These are phyloP conservation scores for Aspergillus felis DNA, from an alignment of 2,329 filamentous ascomycete genomes.

Conservation along the genomic window DNA sequence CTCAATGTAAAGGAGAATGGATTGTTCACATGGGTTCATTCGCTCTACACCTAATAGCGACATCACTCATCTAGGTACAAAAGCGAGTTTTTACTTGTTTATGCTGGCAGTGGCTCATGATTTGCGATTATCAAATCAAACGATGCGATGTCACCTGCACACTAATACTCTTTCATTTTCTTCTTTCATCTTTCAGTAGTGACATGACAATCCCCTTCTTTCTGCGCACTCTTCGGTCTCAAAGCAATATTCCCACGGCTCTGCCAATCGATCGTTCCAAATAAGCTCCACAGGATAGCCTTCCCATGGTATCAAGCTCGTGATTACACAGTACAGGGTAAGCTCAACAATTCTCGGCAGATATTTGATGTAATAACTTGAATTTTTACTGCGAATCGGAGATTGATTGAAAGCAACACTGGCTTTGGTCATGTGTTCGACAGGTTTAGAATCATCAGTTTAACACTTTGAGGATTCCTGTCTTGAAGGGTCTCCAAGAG, in stretches of 20 bases:
- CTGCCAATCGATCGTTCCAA: not conserved
- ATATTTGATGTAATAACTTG: not conserved
- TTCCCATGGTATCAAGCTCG: not conserved
- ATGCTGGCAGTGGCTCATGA: not conserved
- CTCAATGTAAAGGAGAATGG: not conserved
- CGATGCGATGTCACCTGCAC: not conserved
- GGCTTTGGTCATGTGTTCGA: not conserved
- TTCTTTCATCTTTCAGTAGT: not conserved
- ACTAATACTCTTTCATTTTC: not conserved
- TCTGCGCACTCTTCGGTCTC: not conserved
- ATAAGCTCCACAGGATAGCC: not conserved
- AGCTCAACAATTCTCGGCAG: not conserved
- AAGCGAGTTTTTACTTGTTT: not conserved
- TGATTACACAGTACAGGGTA: not conserved
- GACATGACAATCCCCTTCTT: not conserved
- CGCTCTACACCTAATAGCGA: not conserved
- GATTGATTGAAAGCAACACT: not conserved
- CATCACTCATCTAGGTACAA: not conserved
- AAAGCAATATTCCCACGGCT: not conserved
- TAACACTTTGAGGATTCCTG: not conserved
- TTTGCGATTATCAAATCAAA: not conserved
- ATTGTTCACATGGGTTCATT: not conserved
- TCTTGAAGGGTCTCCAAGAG: not conserved
- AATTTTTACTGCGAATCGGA: not conserved
- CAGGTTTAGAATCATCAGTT: not conserved